Base-by-base conservation (phyloP, 176 grass and related monocot genomes). In the Ensete ventricosum region DNA sequence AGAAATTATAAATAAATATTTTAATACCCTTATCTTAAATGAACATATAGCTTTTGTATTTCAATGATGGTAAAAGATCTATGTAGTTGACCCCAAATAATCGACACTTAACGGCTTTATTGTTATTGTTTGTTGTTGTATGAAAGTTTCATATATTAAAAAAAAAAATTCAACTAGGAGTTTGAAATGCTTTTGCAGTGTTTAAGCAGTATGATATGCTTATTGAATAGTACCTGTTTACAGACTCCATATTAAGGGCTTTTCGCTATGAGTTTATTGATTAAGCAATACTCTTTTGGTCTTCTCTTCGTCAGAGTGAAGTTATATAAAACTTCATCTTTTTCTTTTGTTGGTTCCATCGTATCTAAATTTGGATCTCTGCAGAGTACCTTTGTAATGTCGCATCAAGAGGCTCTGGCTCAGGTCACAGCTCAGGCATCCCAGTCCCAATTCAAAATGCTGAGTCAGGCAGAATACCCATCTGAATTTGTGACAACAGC, bases 401-500 rank as follows among this genome's bases (percentile, higher is more conserved):
- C 93, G 29, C 93, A 97, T 83, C 90, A 93, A 71, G 85, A 93
- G 84, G 93, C 83, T 43, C 81, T 88, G 62, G 90, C 90, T 76
- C 87, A 97, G 88, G 87, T 92, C 69, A 97, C 90, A 54, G 93
- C 85, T 60, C 87, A 92, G 85, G 93, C 87, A 73, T 82, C 64
- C 13, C 84, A 87, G 60, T 85, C 92, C 51, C 85, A 80, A 11
- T 84, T 84, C 77, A 88, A 58, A 69, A 88, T 90, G 78, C 67
- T 59, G 17, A 87, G 71, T 78, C 69, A 86, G 52, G 49, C 72
- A 72, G 87, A 89, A 57, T 84, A 79, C 22, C 66, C 82, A 19
- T 77, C 82, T 55, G 82, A 79, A 2, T 68, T 52, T 1, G 64
- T 67, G 69, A 71, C 52, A 27, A 59, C 78, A 80, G 19, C 72